Base-by-base conservation (phyloP, 352 stramenopile species). In the Thraustochytrium sp. region DNA sequence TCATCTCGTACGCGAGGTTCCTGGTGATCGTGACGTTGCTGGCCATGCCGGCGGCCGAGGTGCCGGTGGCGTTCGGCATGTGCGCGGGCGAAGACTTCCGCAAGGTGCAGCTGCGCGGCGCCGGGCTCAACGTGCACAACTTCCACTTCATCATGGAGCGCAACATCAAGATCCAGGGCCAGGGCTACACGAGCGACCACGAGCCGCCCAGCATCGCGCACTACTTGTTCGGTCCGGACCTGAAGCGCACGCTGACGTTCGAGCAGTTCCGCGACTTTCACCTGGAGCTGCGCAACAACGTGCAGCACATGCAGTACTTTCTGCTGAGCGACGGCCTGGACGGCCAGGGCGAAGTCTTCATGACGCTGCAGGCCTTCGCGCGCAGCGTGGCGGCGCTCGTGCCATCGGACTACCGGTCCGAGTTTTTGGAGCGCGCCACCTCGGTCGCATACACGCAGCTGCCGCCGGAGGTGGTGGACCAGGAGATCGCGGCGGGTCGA, bases 81-180 rank as follows among this genome's bases (percentile, higher is more conserved):
- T 80, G 68, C 42, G 68, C 68, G 37, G 68, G 68, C 37, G 68
- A 80, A 34, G 68, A 80, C 53, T 80, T 80, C 11, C 11, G 26
- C 29, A 80, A 80, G 8, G 46, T 49, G 34, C 42, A 65, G 68
- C 40, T 80, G 8, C 68, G 68, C 13, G 40, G 68, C 68, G 29
- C 48, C 5, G 68, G 68, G 23, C 51, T 80, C 46, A 80, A 80
- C 44, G 68, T 80, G 34, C 68, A 80, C 44, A 80, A 80, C 38
- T 80, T 80, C 63, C 31, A 80, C 49, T 80, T 80, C 63, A 44
- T 80, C 46, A 80, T 80, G 68, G 44, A 80, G 38, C 68, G 68
- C 42, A 80, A 80, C 68, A 80, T 80, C 48, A 80, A 64, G 34
- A 61, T 61, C 49, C 34, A 16, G 13, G 68, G 68, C 16, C 48